Base-by-base conservation (phyloP, 805 yeast genomes). In the Yamadazyma ubonensis region DNA sequence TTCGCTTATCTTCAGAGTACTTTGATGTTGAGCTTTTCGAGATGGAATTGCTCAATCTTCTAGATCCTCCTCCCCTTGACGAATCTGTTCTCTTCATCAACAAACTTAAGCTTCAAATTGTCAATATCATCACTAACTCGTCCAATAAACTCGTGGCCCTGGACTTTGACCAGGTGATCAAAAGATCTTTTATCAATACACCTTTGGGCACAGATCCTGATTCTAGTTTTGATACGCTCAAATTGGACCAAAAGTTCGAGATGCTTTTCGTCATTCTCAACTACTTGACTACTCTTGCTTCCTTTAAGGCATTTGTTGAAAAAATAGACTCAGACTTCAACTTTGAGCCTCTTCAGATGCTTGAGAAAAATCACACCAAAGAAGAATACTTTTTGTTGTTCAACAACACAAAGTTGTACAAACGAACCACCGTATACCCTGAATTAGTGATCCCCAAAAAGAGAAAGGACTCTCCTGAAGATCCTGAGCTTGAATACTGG, bases 21-120 rank as follows among this genome's bases (percentile, higher is more conserved):
- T 76, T 81, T 48, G 83, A 80, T 49, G 71, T 73, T 6, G 82
- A 79, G 42, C 61, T 73, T 14, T 71, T 81, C 44, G 88, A 81
- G 51, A 79, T 79, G 50, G 88, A 81, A 48, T 59, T 81, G 10
- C 61, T 79, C 28, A 51, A 59, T 41, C 51, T 61, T 45, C 58
- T 59, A 14, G 29, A 46, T 33, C 68, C 68, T 14, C 59, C 60
- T 8, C 68, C 66, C 0, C 43, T 62, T 14, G 65, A 63, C 46
- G 60, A 67, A 38, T 41, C 55, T 54, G 47, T 59, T 11, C 44
- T 67, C 33, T 61, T 79, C 37, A 51, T 70, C 10, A 65, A 67
- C 41, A 71, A 64, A 42, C 61, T 79, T 23, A 70, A 75, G 38
- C 44, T 59, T 6, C 69, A 70, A 19, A 55, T 76, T 38, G 57